Evolutionary conservation across 2,329 filamentous ascomycete genomes (phyloP), one percentile per base, ranked within the genome.

Genomic region (Parastagonospora avenae): DNA sequence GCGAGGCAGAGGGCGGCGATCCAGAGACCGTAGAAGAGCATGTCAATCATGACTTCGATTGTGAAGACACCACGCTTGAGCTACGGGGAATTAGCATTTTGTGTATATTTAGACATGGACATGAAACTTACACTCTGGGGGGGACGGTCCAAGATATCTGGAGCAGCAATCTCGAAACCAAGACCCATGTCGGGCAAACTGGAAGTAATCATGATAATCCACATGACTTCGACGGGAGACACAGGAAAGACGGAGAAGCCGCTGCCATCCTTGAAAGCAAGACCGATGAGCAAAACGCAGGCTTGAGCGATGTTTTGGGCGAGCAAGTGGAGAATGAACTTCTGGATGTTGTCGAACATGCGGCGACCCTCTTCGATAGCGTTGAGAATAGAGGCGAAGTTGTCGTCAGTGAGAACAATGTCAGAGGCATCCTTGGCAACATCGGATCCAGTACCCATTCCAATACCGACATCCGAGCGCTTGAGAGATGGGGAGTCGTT

Each of bases 261-360:
- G 19, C 59, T 59, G 10, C 43, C 46, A 39, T 73, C 70, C 46
- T 68, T 67, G 57, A 73, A 73, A 0, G 64, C 66, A 24, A 73
- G 68, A 52, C 70, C 69, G 15, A 70, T 66, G 29, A 72, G 62
- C 44, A 73, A 52, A 35, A 70, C 66, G 31, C 68, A 64, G 10
- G 68, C 70, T 50, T 73, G 67, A 11, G 67, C 70, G 14, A 72
- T 66, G 46, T 72, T 72, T 44, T 63, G 60, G 5, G 69, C 66
- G 11, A 72, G 60, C 38, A 65, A 50, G 48, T 72, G 69, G 4
- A 71, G 57, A 19, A 73, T 68, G 28, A 71, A 72, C 48, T 77
- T 77, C 50, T 78, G 74, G 36, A 79, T 77, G 52, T 79, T 79
- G 68, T 77, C 75, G 48, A 78, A 79, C 48, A 78, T 71, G 30